These are phyloP conservation scores for Chernovozyma sophiae-reginae DNA, from an alignment of 1,139 yeast genomes.

Conservation along the genomic window DNA sequence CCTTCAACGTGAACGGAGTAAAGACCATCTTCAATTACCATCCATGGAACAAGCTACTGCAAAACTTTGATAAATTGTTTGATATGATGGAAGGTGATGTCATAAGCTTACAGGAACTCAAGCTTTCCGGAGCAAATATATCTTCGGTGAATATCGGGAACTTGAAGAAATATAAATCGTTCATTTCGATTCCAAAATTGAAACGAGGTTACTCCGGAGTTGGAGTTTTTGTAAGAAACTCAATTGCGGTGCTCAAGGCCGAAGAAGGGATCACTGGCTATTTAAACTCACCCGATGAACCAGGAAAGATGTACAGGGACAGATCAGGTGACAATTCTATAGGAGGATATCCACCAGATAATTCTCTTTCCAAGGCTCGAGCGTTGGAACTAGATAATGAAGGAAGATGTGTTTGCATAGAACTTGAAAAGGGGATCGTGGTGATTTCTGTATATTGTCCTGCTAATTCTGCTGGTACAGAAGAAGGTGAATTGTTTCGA, in stretches of 20 bases:
- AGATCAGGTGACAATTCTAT: conserved; percentile 25
- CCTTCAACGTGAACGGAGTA: conserved; percentile 85
- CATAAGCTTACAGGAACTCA: conserved; percentile 80
- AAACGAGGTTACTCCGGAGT: conserved; percentile 92
- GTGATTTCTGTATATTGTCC: conserved; percentile 86
- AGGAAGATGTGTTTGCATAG: conserved; percentile 77
- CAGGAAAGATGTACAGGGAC: conserved; percentile 18
- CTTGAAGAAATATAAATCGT: conserved; percentile 56
- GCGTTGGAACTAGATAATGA: conserved; percentile 65
- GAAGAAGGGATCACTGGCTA: conserved; percentile 91
- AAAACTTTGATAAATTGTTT: conserved; percentile 49
- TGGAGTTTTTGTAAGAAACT: conserved; percentile 64
- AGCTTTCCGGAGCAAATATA: conserved; percentile 53
- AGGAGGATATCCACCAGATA: conserved; percentile 64
- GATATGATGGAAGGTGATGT: conserved; percentile 63
- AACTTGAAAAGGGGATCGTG: conserved; percentile 58
- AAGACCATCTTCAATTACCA: conserved; percentile 75
- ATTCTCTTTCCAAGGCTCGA: conserved; percentile 25
- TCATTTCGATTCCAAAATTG: conserved; percentile 59
- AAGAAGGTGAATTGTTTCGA: conserved; percentile 65
- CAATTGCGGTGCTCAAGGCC: conserved; percentile 58
- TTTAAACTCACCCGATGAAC: conserved; percentile 23
- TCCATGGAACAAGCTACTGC: conserved; percentile 66
- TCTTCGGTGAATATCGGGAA: conserved; percentile 46
- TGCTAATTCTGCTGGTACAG: conserved; percentile 73